Conservation (phyloP, 2,329 filamentous ascomycete genomes). For the Dactylonectria macrodidyma region DNA sequence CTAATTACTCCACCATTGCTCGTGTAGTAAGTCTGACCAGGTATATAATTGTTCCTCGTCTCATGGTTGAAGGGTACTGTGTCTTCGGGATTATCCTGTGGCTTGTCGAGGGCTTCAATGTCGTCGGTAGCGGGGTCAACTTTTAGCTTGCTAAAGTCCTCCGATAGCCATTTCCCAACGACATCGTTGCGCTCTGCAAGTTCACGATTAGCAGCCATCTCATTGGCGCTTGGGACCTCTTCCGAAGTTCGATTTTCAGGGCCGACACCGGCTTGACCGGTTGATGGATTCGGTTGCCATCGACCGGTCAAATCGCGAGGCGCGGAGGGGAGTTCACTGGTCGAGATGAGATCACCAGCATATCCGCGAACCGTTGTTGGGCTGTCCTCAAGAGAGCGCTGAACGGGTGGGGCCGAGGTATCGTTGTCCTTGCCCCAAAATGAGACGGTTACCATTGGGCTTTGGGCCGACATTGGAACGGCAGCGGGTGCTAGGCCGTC, state of each 20-base stretch:
- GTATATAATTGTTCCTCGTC: slow-evolving; percentile 66
- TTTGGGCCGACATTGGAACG: slow-evolving; percentile 61
- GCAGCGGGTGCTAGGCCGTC: slow-evolving; percentile 59
- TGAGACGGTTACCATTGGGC: slow-evolving; percentile 71
- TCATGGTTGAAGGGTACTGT: slow-evolving; percentile 61
- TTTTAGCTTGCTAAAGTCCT: slow-evolving; percentile 50
- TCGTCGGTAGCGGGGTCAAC: slow-evolving; percentile 38
- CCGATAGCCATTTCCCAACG: slow-evolving; percentile 66
- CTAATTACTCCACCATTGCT: slow-evolving; percentile 60
- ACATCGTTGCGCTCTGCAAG: slow-evolving; percentile 63
- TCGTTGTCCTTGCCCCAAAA: slow-evolving; percentile 65
- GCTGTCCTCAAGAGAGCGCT: slow-evolving; percentile 58
- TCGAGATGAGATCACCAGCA: slow-evolving; percentile 58
- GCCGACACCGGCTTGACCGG: slow-evolving; percentile 63
- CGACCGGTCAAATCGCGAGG: slow-evolving; percentile 58
- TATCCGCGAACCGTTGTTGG: slow-evolving; percentile 54
- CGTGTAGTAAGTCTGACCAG: slow-evolving; percentile 66
- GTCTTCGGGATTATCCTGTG: slow-evolving; percentile 51
- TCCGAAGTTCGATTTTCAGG: slow-evolving; percentile 60
- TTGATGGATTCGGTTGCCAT: slow-evolving; percentile 57
- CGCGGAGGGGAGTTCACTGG: slow-evolving; percentile 43
- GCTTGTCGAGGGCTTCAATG: slow-evolving; percentile 42
- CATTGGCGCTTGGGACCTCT: slow-evolving; percentile 65
- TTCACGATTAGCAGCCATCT: slow-evolving; percentile 59
- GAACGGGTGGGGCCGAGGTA: slow-evolving; percentile 55